A percentile compares a stretch with the other conserved stretches of the same genome.
Conservation (phyloP, 139 green algal genomes). For the Volvox africanus region DNA sequence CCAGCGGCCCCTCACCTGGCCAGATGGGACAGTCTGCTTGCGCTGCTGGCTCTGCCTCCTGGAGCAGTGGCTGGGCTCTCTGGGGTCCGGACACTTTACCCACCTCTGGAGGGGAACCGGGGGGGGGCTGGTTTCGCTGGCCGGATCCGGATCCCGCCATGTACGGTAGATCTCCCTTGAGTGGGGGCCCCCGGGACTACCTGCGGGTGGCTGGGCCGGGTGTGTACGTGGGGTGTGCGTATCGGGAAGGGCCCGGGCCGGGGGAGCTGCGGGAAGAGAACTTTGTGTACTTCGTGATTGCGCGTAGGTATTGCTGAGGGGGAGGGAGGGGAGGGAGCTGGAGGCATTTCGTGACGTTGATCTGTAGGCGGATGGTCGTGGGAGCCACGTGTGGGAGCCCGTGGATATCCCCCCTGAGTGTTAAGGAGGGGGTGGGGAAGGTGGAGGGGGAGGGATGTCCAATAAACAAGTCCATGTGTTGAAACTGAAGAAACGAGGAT, state of each 20-base stretch:
- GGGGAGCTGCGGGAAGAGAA: slow-evolving; percentile 51
- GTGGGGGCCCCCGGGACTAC: slow-evolving; percentile 53
- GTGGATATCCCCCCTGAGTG: too few relatives aligned
- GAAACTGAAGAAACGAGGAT: too few relatives aligned
- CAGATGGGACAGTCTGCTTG: too few relatives aligned
- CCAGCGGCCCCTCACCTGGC: neutral
- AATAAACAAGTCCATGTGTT: too few relatives aligned
- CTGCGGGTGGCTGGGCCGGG: slow-evolving; percentile 64
- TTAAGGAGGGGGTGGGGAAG: too few relatives aligned
- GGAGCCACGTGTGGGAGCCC: too few relatives aligned
- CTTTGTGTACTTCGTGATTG: slow-evolving; percentile 65
- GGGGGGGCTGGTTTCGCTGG: slow-evolving; percentile 6
- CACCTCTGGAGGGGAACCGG: neutral
- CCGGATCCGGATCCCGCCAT: slow-evolving; percentile 5
- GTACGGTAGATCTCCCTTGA: slow-evolving; percentile 53
- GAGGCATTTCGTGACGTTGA: too few relatives aligned
- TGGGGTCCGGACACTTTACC: neutral
- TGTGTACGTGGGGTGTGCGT: slow-evolving; percentile 67
- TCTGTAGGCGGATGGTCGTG: too few relatives aligned
- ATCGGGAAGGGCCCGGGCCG: slow-evolving; percentile 17
- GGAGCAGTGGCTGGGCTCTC: slow-evolving; percentile 23
- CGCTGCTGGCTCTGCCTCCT: neutral
- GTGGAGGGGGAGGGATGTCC: too few relatives aligned
- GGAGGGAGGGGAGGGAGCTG: neutral
- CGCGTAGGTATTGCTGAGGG: neutral